phyloP scores from a whole-genome alignment of 169 alveolate genomes.

The Plasmodium gonderi region DNA sequence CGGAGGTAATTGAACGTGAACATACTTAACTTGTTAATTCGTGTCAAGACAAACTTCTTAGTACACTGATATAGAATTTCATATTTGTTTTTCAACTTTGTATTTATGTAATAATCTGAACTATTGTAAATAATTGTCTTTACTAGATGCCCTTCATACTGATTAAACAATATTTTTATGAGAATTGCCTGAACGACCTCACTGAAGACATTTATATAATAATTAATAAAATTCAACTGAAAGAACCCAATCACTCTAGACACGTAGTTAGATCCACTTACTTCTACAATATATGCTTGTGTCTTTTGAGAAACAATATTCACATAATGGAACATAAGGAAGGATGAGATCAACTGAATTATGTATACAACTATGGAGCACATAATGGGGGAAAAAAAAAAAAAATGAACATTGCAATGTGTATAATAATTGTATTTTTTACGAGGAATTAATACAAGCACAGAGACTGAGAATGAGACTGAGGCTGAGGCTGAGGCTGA shows the following conservation, averaged over 20 bases:
- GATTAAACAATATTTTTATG: slow-evolving; percentile 18
- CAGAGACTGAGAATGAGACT: background rate
- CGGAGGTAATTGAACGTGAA: slow-evolving; percentile 55
- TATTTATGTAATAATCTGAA: slow-evolving; percentile 26
- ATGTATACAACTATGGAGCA: slow-evolving; percentile 17
- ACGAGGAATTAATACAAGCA: background rate
- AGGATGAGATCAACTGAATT: slow-evolving; percentile 16
- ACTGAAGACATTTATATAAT: slow-evolving; percentile 27
- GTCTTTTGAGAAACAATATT: slow-evolving; percentile 57
- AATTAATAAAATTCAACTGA: slow-evolving; percentile 39
- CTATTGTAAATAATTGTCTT: slow-evolving; percentile 27
- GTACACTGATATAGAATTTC: slow-evolving; percentile 45
- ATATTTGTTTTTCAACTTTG: slow-evolving; percentile 11
- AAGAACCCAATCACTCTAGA: slow-evolving; percentile 46
- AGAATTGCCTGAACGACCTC: slow-evolving; percentile 21
- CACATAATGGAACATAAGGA: slow-evolving; percentile 33
- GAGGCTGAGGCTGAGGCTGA: background rate
- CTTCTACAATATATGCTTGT: slow-evolving; percentile 7
- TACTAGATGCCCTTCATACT: background rate
- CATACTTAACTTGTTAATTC: slow-evolving; percentile 33
- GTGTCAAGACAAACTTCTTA: slow-evolving; percentile 19
- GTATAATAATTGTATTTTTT: background rate
- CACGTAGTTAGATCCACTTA: slow-evolving; percentile 38
- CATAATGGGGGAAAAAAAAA: background rate
- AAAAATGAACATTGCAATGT: background rate